These are phyloP conservation scores for Fusarium solani-melongenae DNA, from an alignment of 2,329 filamentous ascomycete species.

Conservation along the genomic window DNA sequence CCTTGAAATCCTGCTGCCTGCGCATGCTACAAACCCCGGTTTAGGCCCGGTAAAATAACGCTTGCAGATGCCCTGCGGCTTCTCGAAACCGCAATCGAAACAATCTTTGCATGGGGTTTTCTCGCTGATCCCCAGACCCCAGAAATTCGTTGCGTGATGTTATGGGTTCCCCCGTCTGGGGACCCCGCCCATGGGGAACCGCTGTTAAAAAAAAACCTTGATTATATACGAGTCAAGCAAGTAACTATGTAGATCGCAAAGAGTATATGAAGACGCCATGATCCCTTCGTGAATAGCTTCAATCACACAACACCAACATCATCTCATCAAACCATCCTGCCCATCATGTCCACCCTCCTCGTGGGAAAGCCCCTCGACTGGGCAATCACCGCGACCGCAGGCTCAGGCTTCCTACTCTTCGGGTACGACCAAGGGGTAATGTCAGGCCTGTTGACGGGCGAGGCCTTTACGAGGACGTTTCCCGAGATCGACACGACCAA, in stretches of 20 bases:
- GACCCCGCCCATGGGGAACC: neutral
- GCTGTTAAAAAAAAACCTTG: slow-evolving; percentile 22
- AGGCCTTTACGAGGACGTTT: slow-evolving; percentile 47
- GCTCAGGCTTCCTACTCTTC: slow-evolving; percentile 51
- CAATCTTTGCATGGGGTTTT: neutral
- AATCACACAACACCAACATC: neutral
- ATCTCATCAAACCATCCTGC: neutral
- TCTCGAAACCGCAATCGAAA: slow-evolving; percentile 21
- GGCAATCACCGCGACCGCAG: slow-evolving; percentile 51
- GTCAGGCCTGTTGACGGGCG: slow-evolving; percentile 48
- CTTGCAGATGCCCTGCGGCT: slow-evolving; percentile 22
- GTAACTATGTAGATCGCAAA: neutral
- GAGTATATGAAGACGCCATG: slow-evolving; percentile 34
- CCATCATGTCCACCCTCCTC: slow-evolving; percentile 37
- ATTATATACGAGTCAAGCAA: slow-evolving; percentile 23
- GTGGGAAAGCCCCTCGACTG: slow-evolving; percentile 51
- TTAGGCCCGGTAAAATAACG: neutral
- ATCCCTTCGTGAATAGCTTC: slow-evolving; percentile 27
- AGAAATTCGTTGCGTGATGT: neutral
- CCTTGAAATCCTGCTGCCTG: neutral
- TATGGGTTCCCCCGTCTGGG: neutral
- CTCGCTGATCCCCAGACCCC: neutral
- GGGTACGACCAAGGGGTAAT: slow-evolving; percentile 49
- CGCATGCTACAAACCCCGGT: neutral
- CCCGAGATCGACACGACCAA: slow-evolving; percentile 51